Conservation (phyloP, 345 rosid genomes). For the Camelina hispida region DNA sequence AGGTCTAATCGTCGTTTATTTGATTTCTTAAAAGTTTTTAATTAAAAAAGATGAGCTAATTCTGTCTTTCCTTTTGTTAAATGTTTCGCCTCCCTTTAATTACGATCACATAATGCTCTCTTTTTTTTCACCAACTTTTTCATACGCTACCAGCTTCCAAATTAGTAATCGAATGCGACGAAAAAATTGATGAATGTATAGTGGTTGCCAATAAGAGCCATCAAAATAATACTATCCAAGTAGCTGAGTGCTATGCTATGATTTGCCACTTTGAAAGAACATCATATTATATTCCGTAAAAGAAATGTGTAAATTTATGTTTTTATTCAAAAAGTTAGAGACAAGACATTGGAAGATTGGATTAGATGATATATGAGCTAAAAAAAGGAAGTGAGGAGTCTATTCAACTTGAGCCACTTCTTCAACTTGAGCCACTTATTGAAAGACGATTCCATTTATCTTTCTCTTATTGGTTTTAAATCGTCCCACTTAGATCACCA, state of each 20-base stretch:
- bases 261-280: conserved; percentile 41
- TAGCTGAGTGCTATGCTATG: conserved; percentile 40
- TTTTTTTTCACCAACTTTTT: conserved; percentile 29
- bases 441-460: conserved; percentile 20
- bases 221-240: conserved; percentile 27
- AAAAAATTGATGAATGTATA: not conserved
- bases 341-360: conserved; percentile 12
- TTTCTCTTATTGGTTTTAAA: conserved; percentile 29
- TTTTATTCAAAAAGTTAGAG: conserved; percentile 14
- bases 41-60: not conserved
- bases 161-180: conserved; percentile 32
- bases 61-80: not conserved
- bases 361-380: conserved; percentile 10
- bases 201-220: conserved; percentile 35
- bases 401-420: conserved; percentile 40
- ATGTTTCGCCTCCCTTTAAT: not conserved
- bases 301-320: too few species aligned
- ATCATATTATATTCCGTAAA: not conserved
- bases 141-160: conserved; percentile 20
- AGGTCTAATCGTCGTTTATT: conserved; percentile 12
- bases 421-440: conserved; percentile 39
- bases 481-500: conserved; percentile 25
- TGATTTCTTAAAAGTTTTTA: not conserved
- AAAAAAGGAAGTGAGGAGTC: conserved; percentile 22
- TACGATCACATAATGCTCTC: not conserved